Base-by-base conservation (phyloP, 176 grass and related monocot species). In the Panicum miliaceum region DNA sequence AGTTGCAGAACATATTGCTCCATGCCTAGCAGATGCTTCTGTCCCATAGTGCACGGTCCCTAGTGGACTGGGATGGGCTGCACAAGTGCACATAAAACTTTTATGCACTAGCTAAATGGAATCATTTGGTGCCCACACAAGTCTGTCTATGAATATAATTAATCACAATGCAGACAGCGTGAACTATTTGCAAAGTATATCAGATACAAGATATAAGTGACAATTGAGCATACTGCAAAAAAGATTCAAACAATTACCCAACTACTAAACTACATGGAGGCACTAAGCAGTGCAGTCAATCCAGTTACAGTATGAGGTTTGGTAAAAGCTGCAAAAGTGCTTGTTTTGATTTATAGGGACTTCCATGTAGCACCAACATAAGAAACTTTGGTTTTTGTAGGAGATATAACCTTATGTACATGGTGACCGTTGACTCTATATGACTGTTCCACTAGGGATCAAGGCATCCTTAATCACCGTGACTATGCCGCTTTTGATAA, bases 401-500 rank as follows among this genome's bases (percentile, higher is more conserved):
- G 74, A 78, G 52, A 41, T 15, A 41, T 37, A 52, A 78, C 82
- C 82, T 92, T 87, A 77, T 86, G 46, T 84, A 84, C 76, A 86
- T 23, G 45, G 22, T 78, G 48, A 79, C 15, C 38, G 6, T 35
- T 66, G 58, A 48, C 40, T 79, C 73, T 79, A 98, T 85, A 98
- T 94, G 80, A 93, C 68, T 57, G 93, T 93, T 61, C 93, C 93
- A 35, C 85, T 96, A 20, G 93, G 96, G 22, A 98, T 89, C 12
- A 98, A 57, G 1, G 93, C 93, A 78, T 98, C 96, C 78, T 98
- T 96, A 19, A 98, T 96, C 60, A 98, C 81, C 0, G 96, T 95
- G 45, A 95, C 96, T 27, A 95, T 98, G 19, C 96, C 93, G 18
- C 93, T 94, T 80, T 98, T 98, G 76, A 98, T 98, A 12, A 98